Evolutionary conservation across 371 early-diverging fungal genomes (phyloP).

Genomic region (Circinella umbellata): DNA sequence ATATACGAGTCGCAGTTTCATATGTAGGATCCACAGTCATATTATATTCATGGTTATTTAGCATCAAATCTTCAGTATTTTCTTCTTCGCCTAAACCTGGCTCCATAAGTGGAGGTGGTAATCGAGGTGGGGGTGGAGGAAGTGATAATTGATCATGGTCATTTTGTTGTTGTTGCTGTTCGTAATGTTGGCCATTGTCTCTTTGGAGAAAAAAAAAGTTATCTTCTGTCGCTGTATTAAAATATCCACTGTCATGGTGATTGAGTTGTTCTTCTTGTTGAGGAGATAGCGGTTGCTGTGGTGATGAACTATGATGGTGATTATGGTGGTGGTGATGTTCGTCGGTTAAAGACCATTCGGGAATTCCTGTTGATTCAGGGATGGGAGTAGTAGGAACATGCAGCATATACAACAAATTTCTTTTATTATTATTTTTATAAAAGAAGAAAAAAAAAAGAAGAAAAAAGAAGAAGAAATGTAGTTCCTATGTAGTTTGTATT

Average conservation of each 20-base stretch:
- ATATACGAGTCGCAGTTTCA: conserved; percentile 46
- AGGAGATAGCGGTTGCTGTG: neutral
- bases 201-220: conserved; percentile 30
- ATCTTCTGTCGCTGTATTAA: conserved; percentile 13
- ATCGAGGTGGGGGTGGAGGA: conserved; percentile 3
- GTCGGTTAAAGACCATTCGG: conserved; percentile 12
- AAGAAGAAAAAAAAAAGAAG: neutral
- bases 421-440: neutral
- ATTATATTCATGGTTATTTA: neutral
- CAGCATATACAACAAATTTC: conserved; percentile 5
- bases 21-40: conserved; percentile 17
- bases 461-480: neutral
- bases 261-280: neutral
- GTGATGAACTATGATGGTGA: too few relatives aligned
- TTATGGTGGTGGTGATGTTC: neutral
- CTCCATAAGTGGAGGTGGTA: neutral
- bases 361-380: conserved; percentile 13
- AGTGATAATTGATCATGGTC: neutral
- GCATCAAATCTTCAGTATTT: neutral
- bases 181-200: neutral
- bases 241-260: neutral
- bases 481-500: too few relatives aligned
- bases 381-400: conserved; percentile 10
- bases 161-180: neutral
- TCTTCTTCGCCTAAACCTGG: conserved; percentile 4